Evolutionary conservation across 73 alveolate genomes (phyloP).

Genomic region (Uronychia setigera): DNA sequence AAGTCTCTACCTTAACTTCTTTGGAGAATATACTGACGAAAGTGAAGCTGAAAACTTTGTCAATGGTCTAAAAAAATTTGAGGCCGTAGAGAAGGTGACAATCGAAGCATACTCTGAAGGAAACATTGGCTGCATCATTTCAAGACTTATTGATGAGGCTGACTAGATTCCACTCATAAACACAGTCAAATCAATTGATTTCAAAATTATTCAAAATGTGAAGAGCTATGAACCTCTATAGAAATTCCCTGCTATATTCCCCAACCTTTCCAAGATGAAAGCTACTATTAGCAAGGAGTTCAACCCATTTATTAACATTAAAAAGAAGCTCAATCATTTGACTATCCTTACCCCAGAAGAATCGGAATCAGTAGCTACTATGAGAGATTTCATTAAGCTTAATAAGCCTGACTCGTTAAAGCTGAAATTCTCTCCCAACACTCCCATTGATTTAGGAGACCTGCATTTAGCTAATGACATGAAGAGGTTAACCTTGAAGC

Average conservation of each 20-base stretch:
- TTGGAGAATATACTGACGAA: neutral
- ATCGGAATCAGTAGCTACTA: neutral
- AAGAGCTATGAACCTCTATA: neutral
- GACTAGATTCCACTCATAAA: neutral
- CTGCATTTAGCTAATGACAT: neutral
- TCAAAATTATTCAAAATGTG: neutral
- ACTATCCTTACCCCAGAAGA: conserved; percentile 8
- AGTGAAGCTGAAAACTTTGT: neutral
- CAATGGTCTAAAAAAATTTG: conserved; percentile 6
- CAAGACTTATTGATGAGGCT: neutral
- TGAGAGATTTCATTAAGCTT: neutral
- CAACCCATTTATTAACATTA: neutral
- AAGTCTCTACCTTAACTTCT: neutral
- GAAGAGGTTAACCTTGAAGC: neutral
- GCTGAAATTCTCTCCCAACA: conserved; percentile 6
- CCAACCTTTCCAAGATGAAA: conserved; percentile 1
- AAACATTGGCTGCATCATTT: neutral
- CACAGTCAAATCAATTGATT: neutral
- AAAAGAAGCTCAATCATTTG: neutral
- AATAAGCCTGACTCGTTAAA: conserved; percentile 9
- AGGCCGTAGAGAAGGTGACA: neutral
- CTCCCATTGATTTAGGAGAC: conserved; percentile 8
- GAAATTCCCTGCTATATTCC: neutral
- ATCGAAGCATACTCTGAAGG: conserved; percentile 7
- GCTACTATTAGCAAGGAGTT: conserved; percentile 1